Evolutionary conservation across 2,329 filamentous ascomycete genomes (phyloP).

Genomic region (Metarhizium album): DNA sequence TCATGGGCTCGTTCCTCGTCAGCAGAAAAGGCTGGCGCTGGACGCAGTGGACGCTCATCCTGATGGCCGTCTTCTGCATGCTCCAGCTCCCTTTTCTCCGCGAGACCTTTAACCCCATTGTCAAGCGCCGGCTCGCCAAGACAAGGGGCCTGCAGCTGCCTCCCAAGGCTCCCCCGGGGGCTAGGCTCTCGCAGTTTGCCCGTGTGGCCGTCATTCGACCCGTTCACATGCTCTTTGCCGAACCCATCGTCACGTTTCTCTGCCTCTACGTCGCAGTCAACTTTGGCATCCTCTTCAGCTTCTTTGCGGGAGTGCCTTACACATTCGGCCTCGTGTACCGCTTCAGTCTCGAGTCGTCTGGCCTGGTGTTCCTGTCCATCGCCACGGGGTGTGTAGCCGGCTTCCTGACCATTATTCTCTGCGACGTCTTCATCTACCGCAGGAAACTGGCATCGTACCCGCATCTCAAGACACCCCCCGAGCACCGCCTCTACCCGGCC

Average conservation of each 20-base stretch:
- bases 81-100: conserved; percentile 28
- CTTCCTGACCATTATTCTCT: conserved; percentile 27
- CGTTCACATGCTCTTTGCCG: conserved; percentile 46
- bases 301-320: conserved; percentile 41
- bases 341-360: conserved; percentile 26
- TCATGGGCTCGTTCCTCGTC: conserved; percentile 37
- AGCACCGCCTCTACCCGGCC: conserved; percentile 46
- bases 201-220: conserved; percentile 37
- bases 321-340: conserved; percentile 29
- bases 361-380: conserved; percentile 34
- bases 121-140: conserved; percentile 28
- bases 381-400: conserved; percentile 35
- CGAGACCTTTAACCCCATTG: conserved; percentile 47
- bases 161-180: conserved; percentile 12
- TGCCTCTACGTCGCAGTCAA: conserved; percentile 39
- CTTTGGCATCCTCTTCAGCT: conserved; percentile 41
- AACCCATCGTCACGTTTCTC: conserved; percentile 50
- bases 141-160: conserved; percentile 21
- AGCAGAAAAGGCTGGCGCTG: conserved; percentile 39
- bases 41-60: conserved; percentile 40
- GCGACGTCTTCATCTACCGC: conserved; percentile 31
- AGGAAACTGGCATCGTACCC: conserved; percentile 22
- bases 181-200: conserved; percentile 24
- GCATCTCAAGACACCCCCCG: conserved; percentile 32
- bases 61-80: conserved; percentile 30